These are phyloP conservation scores for Colletotrichum musae DNA, from an alignment of 2,329 filamentous ascomycete species.

Conservation along the genomic window DNA sequence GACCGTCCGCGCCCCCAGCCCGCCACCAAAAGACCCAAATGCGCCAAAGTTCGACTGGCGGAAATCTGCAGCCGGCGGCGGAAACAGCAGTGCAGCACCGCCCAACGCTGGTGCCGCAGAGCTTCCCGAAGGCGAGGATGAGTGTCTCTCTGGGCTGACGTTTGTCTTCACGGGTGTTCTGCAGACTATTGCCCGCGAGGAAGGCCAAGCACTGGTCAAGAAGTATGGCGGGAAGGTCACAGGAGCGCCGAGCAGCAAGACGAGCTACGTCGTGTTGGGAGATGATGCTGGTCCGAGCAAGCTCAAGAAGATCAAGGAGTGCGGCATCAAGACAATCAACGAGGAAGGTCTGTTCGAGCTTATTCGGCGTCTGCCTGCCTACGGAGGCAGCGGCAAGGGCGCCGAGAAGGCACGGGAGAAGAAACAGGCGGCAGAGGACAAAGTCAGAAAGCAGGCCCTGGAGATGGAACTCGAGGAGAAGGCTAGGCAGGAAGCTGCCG, in stretches of 20 bases:
- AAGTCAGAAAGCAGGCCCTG: slow-evolving; percentile 82
- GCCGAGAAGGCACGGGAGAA: slow-evolving; percentile 90
- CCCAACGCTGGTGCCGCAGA: slow-evolving; percentile 76
- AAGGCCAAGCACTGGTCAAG: slow-evolving; percentile 89
- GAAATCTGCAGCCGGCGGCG: slow-evolving; percentile 70
- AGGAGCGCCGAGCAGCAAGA: slow-evolving; percentile 88
- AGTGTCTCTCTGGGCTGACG: slow-evolving; percentile 88
- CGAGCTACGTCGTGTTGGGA: slow-evolving; percentile 92
- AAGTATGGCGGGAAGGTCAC: slow-evolving; percentile 95
- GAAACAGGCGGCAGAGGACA: slow-evolving; percentile 86
- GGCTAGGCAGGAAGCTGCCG: slow-evolving; percentile 64
- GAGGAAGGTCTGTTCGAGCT: slow-evolving; percentile 93
- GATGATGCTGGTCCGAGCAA: slow-evolving; percentile 95
- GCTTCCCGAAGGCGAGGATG: slow-evolving; percentile 85
- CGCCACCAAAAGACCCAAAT: slow-evolving; percentile 79
- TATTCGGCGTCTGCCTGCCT: slow-evolving; percentile 84
- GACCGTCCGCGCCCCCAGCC: slow-evolving; percentile 85
- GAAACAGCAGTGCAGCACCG: slow-evolving; percentile 72
- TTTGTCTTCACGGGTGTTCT: slow-evolving; percentile 97
- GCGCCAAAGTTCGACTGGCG: slow-evolving; percentile 84
- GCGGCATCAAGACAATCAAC: slow-evolving; percentile 91
- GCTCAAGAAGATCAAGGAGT: slow-evolving; percentile 84
- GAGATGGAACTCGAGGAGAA: slow-evolving; percentile 90
- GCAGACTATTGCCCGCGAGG: slow-evolving; percentile 84
- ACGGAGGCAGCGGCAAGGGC: slow-evolving; percentile 89